These are phyloP conservation scores for Candida tropicalis DNA, from an alignment of 1,139 yeast species.

Conservation along the genomic window DNA sequence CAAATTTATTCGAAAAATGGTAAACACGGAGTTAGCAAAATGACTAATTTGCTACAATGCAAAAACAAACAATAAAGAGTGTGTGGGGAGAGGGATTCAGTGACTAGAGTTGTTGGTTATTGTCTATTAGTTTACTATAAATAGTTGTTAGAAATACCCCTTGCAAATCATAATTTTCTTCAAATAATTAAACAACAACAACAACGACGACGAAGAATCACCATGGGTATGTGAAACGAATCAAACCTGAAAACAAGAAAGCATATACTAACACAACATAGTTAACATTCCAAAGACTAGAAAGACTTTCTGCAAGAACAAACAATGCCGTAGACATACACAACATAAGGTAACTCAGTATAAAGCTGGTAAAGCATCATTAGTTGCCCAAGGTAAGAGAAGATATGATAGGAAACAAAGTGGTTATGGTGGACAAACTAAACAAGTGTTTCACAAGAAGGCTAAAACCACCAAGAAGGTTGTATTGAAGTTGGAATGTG, in stretches of 20 bases:
- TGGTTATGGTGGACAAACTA: constrained; percentile 4
- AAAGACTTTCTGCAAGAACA: constrained; percentile 2
- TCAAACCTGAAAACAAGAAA: not conserved
- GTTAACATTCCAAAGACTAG: constrained; percentile 5
- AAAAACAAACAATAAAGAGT: not conserved
- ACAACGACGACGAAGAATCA: too few species aligned
- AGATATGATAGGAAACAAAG: constrained; percentile 2
- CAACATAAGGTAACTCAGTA: constrained; percentile 5
- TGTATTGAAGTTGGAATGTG: constrained; percentile 5
- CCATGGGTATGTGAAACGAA: not conserved
- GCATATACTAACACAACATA: not conserved
- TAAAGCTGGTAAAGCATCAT: constrained; percentile 4
- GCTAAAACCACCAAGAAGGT: constrained; percentile 4
- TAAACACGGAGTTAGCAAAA: not conserved
- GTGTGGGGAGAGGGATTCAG: too few species aligned
- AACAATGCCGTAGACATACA: constrained; percentile 3
- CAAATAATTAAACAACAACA: too few species aligned
- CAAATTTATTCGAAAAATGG: not conserved
- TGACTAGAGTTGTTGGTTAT: too few species aligned
- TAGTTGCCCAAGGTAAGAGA: constrained; percentile 4
- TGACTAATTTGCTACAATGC: not conserved
- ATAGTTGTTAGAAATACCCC: too few species aligned
- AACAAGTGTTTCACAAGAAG: constrained; percentile 3
- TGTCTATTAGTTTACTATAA: too few species aligned
- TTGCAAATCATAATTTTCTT: too few species aligned